Evolutionary conservation across 148 eudicot genomes (phyloP).

Genomic region (Fagopyrum tataricum): DNA sequence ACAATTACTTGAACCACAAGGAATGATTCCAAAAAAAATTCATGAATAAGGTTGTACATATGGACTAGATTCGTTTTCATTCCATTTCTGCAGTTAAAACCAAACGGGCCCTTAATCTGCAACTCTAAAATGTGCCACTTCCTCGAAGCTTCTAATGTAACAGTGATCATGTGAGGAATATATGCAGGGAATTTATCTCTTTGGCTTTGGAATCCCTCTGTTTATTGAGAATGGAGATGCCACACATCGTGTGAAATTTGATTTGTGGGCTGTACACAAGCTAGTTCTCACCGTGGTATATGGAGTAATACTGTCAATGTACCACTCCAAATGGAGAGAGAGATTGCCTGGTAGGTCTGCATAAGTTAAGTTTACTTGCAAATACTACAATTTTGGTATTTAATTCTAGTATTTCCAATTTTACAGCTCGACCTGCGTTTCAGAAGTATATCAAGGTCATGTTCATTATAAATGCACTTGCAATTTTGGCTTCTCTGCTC

Average conservation of each 20-base stretch:
- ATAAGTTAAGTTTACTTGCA: conserved; percentile 4
- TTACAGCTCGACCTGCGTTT: conserved; percentile 71
- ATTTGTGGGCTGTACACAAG: conserved; percentile 62
- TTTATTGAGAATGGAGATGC: conserved; percentile 35
- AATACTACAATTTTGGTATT: too few species aligned
- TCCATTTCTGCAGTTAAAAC: too few species aligned
- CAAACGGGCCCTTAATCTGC: background rate
- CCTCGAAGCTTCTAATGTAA: background rate
- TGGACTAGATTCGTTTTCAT: too few species aligned
- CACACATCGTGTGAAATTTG: conserved; percentile 46
- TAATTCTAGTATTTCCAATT: too few species aligned
- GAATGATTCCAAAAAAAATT: too few species aligned
- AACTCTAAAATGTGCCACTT: background rate
- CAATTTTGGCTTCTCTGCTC: conserved; percentile 55
- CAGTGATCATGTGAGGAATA: background rate
- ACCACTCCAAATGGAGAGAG: conserved; percentile 60
- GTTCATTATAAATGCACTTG: conserved; percentile 42
- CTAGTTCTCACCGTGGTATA: conserved; percentile 50
- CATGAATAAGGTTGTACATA: too few species aligned
- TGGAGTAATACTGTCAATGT: conserved; percentile 51
- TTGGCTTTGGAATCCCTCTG: conserved; percentile 53
- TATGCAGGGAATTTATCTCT: conserved; percentile 49
- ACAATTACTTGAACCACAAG: too few species aligned
- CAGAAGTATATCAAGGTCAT: conserved; percentile 56
- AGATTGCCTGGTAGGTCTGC: conserved; percentile 51